Base-by-base conservation (phyloP, 2,329 filamentous ascomycete species). In the Aspergillus sp. region DNA sequence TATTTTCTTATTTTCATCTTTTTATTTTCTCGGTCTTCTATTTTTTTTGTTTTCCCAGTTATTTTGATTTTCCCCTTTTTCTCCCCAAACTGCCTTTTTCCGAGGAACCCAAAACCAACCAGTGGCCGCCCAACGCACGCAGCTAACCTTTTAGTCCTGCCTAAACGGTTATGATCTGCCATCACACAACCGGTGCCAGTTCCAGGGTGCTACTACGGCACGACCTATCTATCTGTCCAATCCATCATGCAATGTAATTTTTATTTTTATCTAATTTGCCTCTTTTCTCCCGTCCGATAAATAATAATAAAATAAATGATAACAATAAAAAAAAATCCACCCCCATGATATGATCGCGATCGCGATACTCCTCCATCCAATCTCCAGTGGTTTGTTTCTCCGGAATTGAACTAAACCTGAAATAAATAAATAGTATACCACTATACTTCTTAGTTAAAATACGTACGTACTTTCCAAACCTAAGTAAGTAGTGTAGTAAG, bases 111-210 rank as follows among this genome's bases (percentile, higher is more conserved):
- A 30, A 17, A n/a, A 5, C 44, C 21, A 49, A 8, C 44, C 23
- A 8, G 21, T 17, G 13, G 23, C 23, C 44, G 56, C 23, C 25
- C 57, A 51, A 15, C 32, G 19, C 48, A 57, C 27, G 39, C 56
- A 55, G 57, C 62, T 62, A 59, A 49, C 41, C 54, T 54, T 32
- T 49, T 60, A 61, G 62, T 60, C 38, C 59, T 36, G 48, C 62
- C 59, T 23, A 57, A 63, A 63, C 49, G 27, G 62, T 55, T 42
- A 64, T 52, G 62, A 64, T 64, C 62, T 62, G 57, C 62, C 59
- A 59, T 61, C 62, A 59, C 56, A 61, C 53, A 42, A 30, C 53
- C 39, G 38, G 39, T 30, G 25, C 25, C 25, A 25, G 25, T 44
- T 21, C 41, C 53, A 44, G 53, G 42, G 41, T 44, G 17, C 25